Conservation (phyloP, 345 rosid genomes). For the Cardiospermum halicacabum region DNA sequence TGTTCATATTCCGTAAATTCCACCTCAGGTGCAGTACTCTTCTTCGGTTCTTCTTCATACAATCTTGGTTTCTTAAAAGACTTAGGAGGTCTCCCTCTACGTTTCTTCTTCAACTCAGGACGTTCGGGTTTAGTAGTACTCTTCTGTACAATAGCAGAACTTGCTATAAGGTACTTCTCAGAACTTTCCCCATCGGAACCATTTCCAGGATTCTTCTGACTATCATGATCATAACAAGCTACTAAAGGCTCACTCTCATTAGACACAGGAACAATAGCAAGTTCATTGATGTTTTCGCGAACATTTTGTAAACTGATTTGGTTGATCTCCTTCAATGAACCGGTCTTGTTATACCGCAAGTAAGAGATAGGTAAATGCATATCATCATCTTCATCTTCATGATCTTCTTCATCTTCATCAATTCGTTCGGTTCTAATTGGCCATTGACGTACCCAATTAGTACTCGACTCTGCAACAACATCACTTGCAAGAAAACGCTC, state of each 20-base stretch:
- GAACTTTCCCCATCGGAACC: slow-evolving; percentile 21
- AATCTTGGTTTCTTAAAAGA: background rate
- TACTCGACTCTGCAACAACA: slow-evolving; percentile 26
- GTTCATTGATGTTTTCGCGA: slow-evolving; percentile 23
- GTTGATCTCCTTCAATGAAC: slow-evolving; percentile 15
- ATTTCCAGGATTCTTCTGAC: slow-evolving; percentile 23
- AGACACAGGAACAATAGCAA: slow-evolving; percentile 52
- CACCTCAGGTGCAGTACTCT: background rate
- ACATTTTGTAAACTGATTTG: slow-evolving; percentile 15
- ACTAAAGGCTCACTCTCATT: slow-evolving; percentile 29
- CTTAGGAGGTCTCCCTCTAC: slow-evolving; percentile 25
- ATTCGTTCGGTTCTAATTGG: slow-evolving; percentile 40
- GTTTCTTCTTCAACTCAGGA: slow-evolving; percentile 33
- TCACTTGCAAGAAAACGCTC: slow-evolving; percentile 56
- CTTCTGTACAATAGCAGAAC: slow-evolving; percentile 5
- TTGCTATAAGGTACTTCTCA: slow-evolving; percentile 26
- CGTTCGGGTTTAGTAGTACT: slow-evolving; percentile 33
- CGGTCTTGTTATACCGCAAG: slow-evolving; percentile 21
- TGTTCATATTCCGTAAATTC: slow-evolving; percentile 44
- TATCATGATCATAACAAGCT: slow-evolving; percentile 33
- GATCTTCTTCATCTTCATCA: slow-evolving; percentile 37
- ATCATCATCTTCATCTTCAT: slow-evolving; percentile 39
- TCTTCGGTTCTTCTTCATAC: background rate
- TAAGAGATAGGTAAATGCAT: slow-evolving; percentile 49
- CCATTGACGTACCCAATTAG: slow-evolving; percentile 39